Evolutionary conservation across 2,329 filamentous ascomycete species (phyloP).

Genomic region (Hypoxylon sp.): DNA sequence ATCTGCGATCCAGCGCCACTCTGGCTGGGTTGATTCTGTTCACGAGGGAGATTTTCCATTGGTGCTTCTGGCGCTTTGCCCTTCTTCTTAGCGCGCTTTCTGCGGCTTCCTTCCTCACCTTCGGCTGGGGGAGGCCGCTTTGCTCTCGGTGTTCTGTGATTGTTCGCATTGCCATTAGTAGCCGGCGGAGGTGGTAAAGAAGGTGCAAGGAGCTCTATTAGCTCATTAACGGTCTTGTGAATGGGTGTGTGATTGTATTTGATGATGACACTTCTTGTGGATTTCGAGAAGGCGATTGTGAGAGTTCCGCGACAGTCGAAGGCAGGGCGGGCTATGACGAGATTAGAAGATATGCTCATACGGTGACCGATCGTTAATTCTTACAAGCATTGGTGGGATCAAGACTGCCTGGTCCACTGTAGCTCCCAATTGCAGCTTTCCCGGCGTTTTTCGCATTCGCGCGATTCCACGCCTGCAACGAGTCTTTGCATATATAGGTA

Average conservation of each 20-base stretch:
- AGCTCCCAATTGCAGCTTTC: slow-evolving; percentile 64
- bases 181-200: slow-evolving; percentile 55
- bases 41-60: slow-evolving; percentile 27
- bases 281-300: slow-evolving; percentile 65
- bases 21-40: slow-evolving; percentile 27
- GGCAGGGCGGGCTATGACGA: slow-evolving; percentile 66
- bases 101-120: slow-evolving; percentile 50
- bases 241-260: slow-evolving; percentile 71
- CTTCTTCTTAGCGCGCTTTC: slow-evolving; percentile 50
- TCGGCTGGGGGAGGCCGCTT: slow-evolving; percentile 52
- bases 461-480: slow-evolving; percentile 66
- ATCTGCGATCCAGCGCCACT: slow-evolving; percentile 35
- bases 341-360: slow-evolving; percentile 32
- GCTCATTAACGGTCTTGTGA: slow-evolving; percentile 69
- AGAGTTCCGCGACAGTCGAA: slow-evolving; percentile 72
- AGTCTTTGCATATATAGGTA: slow-evolving; percentile 68
- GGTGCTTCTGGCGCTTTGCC: slow-evolving; percentile 46
- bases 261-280: slow-evolving; percentile 64
- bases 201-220: slow-evolving; percentile 64
- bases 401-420: slow-evolving; percentile 62
- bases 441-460: slow-evolving; percentile 61
- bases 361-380: slow-evolving; percentile 32
- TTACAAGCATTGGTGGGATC: slow-evolving; percentile 64
- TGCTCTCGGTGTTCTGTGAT: slow-evolving; percentile 50
- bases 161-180: slow-evolving; percentile 42